These are phyloP conservation scores for Epicoccum nigrum DNA, from an alignment of 2,329 filamentous ascomycete species.

Conservation along the genomic window DNA sequence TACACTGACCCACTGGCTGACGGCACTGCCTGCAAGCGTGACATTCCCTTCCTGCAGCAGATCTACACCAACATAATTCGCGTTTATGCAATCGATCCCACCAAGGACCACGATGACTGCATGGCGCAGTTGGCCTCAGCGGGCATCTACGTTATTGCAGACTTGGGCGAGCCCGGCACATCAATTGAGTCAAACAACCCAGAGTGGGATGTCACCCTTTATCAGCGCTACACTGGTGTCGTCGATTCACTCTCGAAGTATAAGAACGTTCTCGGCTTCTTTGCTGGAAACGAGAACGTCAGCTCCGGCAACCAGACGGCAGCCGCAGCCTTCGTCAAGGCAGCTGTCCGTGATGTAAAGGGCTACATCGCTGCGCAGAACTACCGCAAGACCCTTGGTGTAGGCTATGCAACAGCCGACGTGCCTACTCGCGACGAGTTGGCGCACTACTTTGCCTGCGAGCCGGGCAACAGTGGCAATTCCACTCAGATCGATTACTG, in stretches of 20 bases:
- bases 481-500: conserved; percentile 85
- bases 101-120: conserved; percentile 74
- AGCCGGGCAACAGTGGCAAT: conserved; percentile 51
- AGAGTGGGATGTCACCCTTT: conserved; percentile 79
- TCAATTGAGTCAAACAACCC: conserved; percentile 86
- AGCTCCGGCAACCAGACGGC: conserved; percentile 85
- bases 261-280: conserved; percentile 94
- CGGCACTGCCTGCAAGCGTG: conserved; percentile 72
- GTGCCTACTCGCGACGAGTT: conserved; percentile 82
- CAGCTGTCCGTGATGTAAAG: conserved; percentile 94
- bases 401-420: conserved; percentile 96
- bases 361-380: conserved; percentile 80
- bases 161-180: conserved; percentile 62
- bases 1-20: conserved; percentile 88
- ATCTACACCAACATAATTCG: conserved; percentile 91
- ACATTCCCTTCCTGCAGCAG: conserved; percentile 79
- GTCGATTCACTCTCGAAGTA: conserved; percentile 82
- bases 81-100: conserved; percentile 88
- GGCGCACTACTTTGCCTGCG: conserved; percentile 94
- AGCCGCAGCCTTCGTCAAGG: conserved; percentile 94
- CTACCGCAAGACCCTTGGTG: conserved; percentile 74
- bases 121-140: conserved; percentile 80
- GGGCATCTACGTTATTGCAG: conserved; percentile 93
- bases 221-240: conserved; percentile 79
- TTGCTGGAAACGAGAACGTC: conserved; percentile 96